Conservation (phyloP, 129 eudicot species). For the Helichrysum umbraculigerum region DNA sequence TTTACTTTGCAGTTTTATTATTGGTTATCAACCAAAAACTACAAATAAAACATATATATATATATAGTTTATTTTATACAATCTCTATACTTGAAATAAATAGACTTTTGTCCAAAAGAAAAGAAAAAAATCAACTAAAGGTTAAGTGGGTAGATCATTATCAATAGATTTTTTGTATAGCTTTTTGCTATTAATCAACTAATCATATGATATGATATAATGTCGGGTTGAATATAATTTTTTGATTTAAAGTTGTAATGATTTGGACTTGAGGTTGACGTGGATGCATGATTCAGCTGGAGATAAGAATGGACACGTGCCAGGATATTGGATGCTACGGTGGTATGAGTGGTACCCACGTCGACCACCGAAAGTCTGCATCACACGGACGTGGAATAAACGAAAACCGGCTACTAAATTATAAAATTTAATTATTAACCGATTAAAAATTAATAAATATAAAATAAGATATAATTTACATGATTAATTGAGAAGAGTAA, state of each 20-base stretch:
- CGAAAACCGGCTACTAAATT: slow-evolving; percentile 11
- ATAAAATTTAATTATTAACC: neutral
- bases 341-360: slow-evolving; percentile 29
- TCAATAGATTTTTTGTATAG: too few species aligned
- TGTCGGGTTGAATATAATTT: too few species aligned
- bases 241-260: neutral
- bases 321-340: neutral
- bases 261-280: slow-evolving; percentile 10
- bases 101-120: neutral
- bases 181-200: too few species aligned
- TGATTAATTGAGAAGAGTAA: too few species aligned
- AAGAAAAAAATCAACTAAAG: neutral
- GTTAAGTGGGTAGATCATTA: too few species aligned
- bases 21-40: too few species aligned
- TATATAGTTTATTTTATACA: too few species aligned
- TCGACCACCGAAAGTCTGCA: slow-evolving; percentile 28
- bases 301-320: slow-evolving; percentile 24
- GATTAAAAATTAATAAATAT: too few species aligned
- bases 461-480: too few species aligned
- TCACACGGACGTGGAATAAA: slow-evolving; percentile 9
- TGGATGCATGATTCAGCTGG: slow-evolving; percentile 22
- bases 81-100: neutral
- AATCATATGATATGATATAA: too few species aligned
- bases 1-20: too few species aligned
- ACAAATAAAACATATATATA: too few species aligned